Conservation (phyloP, 805 yeast species). For the Candida ponderosae region DNA sequence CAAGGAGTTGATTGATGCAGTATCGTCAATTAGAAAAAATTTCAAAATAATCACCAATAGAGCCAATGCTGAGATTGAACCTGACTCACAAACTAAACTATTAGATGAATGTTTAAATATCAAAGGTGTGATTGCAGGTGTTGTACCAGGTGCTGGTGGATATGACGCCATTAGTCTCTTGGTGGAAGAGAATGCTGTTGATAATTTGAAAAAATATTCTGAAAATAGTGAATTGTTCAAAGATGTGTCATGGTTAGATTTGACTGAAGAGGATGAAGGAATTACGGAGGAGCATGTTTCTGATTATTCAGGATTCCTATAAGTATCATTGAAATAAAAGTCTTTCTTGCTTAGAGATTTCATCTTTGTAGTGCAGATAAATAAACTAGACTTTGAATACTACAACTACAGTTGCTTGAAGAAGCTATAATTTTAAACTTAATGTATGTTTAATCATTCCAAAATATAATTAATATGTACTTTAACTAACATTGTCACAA, state of each 20-base stretch:
- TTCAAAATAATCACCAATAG: constrained; percentile 53
- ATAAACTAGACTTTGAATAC: too few species aligned
- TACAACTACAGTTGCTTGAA: too few species aligned
- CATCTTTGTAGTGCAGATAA: too few species aligned
- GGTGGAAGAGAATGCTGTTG: constrained; percentile 39
- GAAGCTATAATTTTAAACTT: too few species aligned
- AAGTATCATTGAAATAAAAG: too few species aligned
- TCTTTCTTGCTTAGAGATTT: too few species aligned
- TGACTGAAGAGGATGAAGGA: constrained; percentile 57
- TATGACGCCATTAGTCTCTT: constrained; percentile 84
- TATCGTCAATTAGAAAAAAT: constrained; percentile 43
- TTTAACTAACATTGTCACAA: too few species aligned
- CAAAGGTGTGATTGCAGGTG: constrained; percentile 86
- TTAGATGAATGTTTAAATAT: constrained; percentile 49
- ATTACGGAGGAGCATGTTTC: constrained; percentile 37
- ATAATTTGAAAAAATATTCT: constrained; percentile 22
- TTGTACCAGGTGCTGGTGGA: constrained; percentile 99
- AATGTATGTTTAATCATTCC: too few species aligned
- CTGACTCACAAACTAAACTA: constrained; percentile 62
- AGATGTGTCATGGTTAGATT: constrained; percentile 59
- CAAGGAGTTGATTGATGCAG: constrained; percentile 29
- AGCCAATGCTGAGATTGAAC: constrained; percentile 87
- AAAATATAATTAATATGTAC: too few species aligned
- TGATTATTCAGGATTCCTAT: constrained; percentile 17
- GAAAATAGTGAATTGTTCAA: constrained; percentile 23